phyloP scores from a whole-genome alignment of 176 grass and related monocot species.

The Thalia dealbata region DNA sequence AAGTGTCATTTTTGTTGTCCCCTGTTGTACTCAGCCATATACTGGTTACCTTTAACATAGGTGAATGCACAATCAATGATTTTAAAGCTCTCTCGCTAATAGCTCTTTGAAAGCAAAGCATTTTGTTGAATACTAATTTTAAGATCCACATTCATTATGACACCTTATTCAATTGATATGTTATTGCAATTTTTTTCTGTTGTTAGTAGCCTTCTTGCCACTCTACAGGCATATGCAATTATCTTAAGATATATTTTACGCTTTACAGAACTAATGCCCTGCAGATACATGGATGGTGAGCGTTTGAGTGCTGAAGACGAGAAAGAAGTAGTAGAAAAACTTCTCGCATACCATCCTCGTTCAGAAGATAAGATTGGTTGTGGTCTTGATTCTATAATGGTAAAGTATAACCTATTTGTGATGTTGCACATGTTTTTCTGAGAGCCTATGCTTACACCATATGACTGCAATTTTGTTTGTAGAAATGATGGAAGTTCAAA shows the following conservation, averaged over 20 bases:
- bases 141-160: neutral
- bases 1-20: neutral
- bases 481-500: too few relatives aligned
- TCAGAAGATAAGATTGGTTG: slow-evolving; percentile 81
- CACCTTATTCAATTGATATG: neutral
- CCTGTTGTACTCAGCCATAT: neutral
- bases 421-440: slow-evolving; percentile 1
- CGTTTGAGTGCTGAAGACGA: slow-evolving; percentile 42
- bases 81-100: neutral
- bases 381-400: slow-evolving; percentile 74
- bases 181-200: neutral
- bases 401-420: slow-evolving; percentile 22
- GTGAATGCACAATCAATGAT: neutral
- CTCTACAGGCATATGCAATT: neutral
- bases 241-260: neutral
- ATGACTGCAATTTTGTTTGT: neutral
- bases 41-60: neutral
- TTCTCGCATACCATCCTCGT: slow-evolving; percentile 64
- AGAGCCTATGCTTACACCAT: neutral
- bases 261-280: slow-evolving; percentile 16
- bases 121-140: too few relatives aligned
- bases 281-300: slow-evolving; percentile 57
- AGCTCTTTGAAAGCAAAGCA: neutral
- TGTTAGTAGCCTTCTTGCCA: neutral
- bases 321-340: slow-evolving; percentile 50